Evolutionary conservation across 1,139 yeast genomes (phyloP).

Genomic region (Pichia sp.): DNA sequence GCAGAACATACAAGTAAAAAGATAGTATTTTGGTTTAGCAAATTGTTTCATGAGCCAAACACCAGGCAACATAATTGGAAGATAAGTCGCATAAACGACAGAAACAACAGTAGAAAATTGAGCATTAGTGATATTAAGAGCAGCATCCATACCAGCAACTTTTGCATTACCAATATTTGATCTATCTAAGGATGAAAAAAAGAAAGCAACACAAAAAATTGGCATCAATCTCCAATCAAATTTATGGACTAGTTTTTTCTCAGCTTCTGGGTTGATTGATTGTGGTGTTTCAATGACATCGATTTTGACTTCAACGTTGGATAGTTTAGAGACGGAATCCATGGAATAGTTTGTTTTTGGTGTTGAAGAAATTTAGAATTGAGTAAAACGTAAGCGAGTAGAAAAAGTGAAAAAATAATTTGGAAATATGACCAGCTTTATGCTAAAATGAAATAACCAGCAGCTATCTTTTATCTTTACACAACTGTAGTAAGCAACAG

Average conservation of each 20-base stretch:
- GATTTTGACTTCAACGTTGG: slow-evolving; percentile 1
- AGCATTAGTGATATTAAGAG: slow-evolving; percentile 14
- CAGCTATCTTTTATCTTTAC: no score
- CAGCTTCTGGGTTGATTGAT: slow-evolving; percentile 1
- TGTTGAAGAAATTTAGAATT: no score
- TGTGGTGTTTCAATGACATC: background rate
- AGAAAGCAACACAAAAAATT: slow-evolving; percentile 10
- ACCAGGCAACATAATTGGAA: slow-evolving; percentile 13
- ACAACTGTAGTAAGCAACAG: no score
- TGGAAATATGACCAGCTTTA: no score
- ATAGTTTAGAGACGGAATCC: background rate
- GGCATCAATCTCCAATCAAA: slow-evolving; percentile 13
- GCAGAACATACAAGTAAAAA: slow-evolving; percentile 6
- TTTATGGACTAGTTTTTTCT: slow-evolving; percentile 6
- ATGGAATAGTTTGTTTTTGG: background rate
- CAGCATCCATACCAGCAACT: slow-evolving; percentile 21
- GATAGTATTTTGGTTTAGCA: slow-evolving; percentile 5
- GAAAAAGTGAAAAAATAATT: background rate
- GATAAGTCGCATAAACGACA: slow-evolving; percentile 10
- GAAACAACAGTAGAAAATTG: slow-evolving; percentile 10
- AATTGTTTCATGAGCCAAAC: slow-evolving; percentile 12
- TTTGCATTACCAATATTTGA: slow-evolving; percentile 22
- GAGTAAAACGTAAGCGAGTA: no score
- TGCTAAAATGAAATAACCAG: no score
- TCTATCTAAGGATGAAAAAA: slow-evolving; percentile 15